Conservation (phyloP, 139 green algal species). For the Parachlorella kessleri region DNA sequence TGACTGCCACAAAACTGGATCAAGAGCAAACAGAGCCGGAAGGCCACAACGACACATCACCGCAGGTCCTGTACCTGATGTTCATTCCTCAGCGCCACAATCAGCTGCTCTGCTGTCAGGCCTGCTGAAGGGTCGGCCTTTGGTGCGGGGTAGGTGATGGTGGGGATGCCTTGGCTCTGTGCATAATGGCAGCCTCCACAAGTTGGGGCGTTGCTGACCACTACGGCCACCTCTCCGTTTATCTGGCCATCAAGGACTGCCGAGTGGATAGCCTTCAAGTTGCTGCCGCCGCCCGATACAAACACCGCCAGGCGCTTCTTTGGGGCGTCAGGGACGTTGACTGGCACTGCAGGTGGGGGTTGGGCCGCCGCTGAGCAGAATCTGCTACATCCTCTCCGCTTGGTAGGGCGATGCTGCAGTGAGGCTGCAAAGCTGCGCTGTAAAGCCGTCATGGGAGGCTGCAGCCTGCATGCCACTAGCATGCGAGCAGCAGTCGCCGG, state of each 20-base stretch:
- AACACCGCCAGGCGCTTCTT: slow-evolving; percentile 78
- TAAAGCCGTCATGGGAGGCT: too few species aligned
- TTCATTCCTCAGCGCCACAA: slow-evolving; percentile 40
- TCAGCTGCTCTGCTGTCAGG: slow-evolving; percentile 53
- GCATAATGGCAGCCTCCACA: slow-evolving; percentile 87
- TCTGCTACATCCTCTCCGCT: too few species aligned
- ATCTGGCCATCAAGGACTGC: slow-evolving; percentile 69
- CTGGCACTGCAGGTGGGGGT: neutral
- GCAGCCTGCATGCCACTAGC: too few species aligned
- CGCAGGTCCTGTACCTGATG: neutral
- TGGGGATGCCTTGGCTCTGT: slow-evolving; percentile 70
- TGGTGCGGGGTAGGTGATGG: slow-evolving; percentile 69
- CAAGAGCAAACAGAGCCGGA: too few species aligned
- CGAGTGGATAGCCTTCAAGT: slow-evolving; percentile 87
- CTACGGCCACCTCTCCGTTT: slow-evolving; percentile 58
- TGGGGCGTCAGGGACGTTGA: neutral
- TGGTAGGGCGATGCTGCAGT: too few species aligned
- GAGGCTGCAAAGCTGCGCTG: too few species aligned
- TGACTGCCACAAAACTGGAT: too few species aligned
- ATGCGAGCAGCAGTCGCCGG: too few species aligned
- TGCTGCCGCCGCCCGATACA: slow-evolving; percentile 90
- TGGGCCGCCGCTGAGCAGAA: neutral
- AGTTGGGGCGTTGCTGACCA: slow-evolving; percentile 80
- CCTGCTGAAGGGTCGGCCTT: slow-evolving; percentile 46
- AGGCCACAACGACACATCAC: too few species aligned